These are phyloP conservation scores for Fusarium pseudonygamai DNA, from an alignment of 2,329 filamentous ascomycete genomes.

Conservation along the genomic window DNA sequence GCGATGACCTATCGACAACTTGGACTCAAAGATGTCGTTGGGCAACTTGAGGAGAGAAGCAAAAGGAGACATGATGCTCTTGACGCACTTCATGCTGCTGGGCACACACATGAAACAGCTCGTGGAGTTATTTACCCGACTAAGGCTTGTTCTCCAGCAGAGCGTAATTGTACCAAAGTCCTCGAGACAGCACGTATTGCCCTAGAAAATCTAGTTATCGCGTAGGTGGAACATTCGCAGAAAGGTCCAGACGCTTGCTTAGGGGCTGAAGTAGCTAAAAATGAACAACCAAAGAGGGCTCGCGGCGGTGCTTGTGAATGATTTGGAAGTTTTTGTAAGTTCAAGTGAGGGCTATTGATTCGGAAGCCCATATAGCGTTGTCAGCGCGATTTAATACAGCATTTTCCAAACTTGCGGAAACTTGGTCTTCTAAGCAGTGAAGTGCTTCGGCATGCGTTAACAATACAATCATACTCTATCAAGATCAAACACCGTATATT, in stretches of 20 bases:
- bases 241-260: not conserved
- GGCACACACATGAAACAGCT: conserved; percentile 42
- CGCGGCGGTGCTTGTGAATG: no score
- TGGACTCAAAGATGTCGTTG: conserved; percentile 65
- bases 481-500: not conserved
- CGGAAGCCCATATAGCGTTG: not conserved
- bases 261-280: not conserved
- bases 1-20: conserved; percentile 47
- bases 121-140: conserved; percentile 41
- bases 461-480: not conserved
- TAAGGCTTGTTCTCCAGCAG: conserved; percentile 44
- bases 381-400: not conserved
- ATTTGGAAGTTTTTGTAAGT: not conserved
- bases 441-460: not conserved
- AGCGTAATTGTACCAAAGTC: conserved; percentile 59
- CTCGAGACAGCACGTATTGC: conserved; percentile 64
- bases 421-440: not conserved
- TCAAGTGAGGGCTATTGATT: not conserved
- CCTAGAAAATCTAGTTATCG: conserved; percentile 64
- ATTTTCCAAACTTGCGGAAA: not conserved
- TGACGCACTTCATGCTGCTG: conserved; percentile 56
- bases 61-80: conserved; percentile 59
- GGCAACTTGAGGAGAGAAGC: conserved; percentile 62
- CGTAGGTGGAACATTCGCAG: conserved; percentile 44
- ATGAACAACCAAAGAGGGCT: not conserved